Percentiles rank a stretch among this genome's conserved stretches.
These are phyloP conservation scores for Cucurbita ficifolia DNA, from an alignment of 306 rosid species.

Conservation along the genomic window DNA sequence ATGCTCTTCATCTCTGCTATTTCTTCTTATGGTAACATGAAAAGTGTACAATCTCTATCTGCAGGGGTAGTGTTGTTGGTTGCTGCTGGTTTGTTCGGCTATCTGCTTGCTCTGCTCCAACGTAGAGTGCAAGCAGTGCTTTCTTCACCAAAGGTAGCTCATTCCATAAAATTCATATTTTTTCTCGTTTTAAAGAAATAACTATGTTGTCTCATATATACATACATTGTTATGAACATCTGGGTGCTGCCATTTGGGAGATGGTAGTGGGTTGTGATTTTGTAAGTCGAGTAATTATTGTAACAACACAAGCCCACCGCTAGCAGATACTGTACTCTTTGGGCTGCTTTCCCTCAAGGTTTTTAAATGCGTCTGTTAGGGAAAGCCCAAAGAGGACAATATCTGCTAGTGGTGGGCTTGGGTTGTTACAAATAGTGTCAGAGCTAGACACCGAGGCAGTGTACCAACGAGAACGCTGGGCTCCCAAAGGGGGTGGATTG, in stretches of 20 bases:
- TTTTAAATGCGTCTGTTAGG: too few species aligned
- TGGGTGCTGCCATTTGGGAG: neutral
- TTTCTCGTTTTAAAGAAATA: neutral
- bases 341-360: too few species aligned
- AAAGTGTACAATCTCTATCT: neutral
- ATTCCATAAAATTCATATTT: neutral
- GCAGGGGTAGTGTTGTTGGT: conserved; percentile 62
- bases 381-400: too few species aligned
- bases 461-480: too few species aligned
- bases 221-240: neutral
- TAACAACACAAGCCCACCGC: too few species aligned
- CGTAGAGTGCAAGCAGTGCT: conserved; percentile 60
- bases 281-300: neutral
- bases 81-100: conserved; percentile 68
- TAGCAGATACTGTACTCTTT: too few species aligned
- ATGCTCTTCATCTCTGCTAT: neutral
- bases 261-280: neutral
- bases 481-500: too few species aligned
- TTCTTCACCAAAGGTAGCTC: conserved; percentile 47
- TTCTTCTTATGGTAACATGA: conserved; percentile 4
- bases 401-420: too few species aligned
- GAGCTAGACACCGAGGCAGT: too few species aligned
- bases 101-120: conserved; percentile 75
- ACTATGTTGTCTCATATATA: neutral
- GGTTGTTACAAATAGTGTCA: too few species aligned